Evolutionary conservation across 1,139 yeast genomes (phyloP), one percentile per base, ranked within the genome.

Genomic region (Pichia sp.): DNA sequence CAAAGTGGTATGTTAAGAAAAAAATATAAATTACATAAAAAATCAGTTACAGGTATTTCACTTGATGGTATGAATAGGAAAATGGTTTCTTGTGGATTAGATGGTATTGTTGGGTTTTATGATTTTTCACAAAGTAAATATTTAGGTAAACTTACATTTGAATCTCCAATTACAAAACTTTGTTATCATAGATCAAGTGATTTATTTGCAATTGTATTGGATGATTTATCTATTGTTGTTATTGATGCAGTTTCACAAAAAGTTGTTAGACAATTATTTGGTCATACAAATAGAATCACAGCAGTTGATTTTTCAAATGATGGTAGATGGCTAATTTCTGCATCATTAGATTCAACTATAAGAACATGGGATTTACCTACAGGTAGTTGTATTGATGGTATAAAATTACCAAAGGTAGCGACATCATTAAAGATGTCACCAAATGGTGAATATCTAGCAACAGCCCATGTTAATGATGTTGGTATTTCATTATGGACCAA

Each of bases 331-430:
- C 69, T 94, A 37, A 82, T 94, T 11, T 81, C 95, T 25, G 80
- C 87, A 0, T 76, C 89, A 1, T 70, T 90, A 50, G 99, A 94
- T 62, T 74, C 87, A 2, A 90, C 98, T 0, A 73, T 94, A 44
- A 76, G 98, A 59, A 89, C 97, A 0, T 94, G 98, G 98, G 98
- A 94, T 63, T 74, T 94, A 50, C 97, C 98, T 30, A 85, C 97
- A 3, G 98, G 98, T 42, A 89, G 92, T 1, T 90, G 97, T 64
- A 89, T 94, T 49, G 98, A 94, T 66, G 97, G 97, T 51, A 82
- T 92, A 16, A 69, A 72, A 43, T 74, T 92, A 34, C 82, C 86
- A 2, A 78, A 74, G 53, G 90, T 90, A 22, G 95, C 86, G 2
- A 89, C 97, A 0, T 70, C 77, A 41, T 73, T 94, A 35, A 80